Evolutionary conservation across 208 protist species (phyloP).

Genomic region (Leishmania aethiopica): DNA sequence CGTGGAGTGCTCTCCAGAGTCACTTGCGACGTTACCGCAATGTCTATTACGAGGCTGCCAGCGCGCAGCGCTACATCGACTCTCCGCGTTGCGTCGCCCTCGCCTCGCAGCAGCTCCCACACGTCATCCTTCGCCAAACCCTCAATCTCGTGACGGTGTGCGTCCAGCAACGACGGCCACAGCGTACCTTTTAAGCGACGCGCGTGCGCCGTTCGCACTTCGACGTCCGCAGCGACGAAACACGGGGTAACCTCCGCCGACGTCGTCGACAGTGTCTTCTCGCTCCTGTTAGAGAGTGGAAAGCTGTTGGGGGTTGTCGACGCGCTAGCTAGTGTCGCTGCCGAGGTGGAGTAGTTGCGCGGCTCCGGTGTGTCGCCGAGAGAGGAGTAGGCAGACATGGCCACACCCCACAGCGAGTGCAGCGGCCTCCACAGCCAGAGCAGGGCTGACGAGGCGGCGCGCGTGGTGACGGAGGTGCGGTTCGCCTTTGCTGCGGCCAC

Average conservation of each 20-base stretch:
- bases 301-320: neutral
- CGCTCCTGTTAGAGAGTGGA: neutral
- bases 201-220: conserved; percentile 16
- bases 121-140: conserved; percentile 31
- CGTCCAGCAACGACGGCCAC: conserved; percentile 26
- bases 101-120: conserved; percentile 6
- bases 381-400: neutral
- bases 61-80: conserved; percentile 19
- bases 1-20: neutral
- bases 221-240: neutral
- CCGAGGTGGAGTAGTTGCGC: neutral
- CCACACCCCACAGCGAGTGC: conserved; percentile 14
- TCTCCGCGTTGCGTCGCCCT: neutral
- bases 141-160: conserved; percentile 8
- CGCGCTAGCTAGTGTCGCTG: neutral
- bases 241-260: neutral
- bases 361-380: neutral
- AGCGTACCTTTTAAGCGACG: conserved; percentile 23
- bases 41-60: conserved; percentile 30
- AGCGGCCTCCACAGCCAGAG: conserved; percentile 21
- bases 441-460: conserved; percentile 5
- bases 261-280: neutral
- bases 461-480: neutral
- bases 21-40: conserved; percentile 6
- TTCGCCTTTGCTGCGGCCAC: neutral